Base-by-base conservation (phyloP, 2,329 filamentous ascomycete species). In the Didymella exigua region DNA sequence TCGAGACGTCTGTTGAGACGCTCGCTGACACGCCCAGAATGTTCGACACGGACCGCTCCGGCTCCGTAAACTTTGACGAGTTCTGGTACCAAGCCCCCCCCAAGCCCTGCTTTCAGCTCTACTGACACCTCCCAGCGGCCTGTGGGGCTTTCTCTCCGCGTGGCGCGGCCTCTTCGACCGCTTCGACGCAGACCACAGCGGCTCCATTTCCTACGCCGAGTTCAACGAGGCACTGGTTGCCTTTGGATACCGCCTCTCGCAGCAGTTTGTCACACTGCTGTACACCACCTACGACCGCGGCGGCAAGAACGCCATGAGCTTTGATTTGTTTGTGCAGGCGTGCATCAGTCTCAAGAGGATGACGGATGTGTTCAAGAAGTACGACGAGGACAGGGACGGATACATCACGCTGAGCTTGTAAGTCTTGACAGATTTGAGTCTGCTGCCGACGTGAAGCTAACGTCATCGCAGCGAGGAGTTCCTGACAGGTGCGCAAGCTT, bases 331-430 rank as follows among this genome's bases (percentile, higher is more conserved):
- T 70, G 95, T 99, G 58, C 95, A 99, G 81, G 91, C 91, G 47
- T 98, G 95, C 76, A 98, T 99, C 72, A 92, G 87, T 67, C 81
- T 99, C 69, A 97, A 98, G 84, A 85, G 95, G 66, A 98, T 99
- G 93, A 99, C 95, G 56, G 95, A 99, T 76, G 92, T 96, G 24
- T 99, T 99, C 76, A 99, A 99, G 83, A 93, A 93, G 77, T 99
- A 98, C 75, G 95, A 99, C 67, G 90, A 96, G 69, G 95, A 99
- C 76, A 86, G 95, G 36, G 95, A 98, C 77, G 95, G 95, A 1
- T 98, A 93, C 60, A 83, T 83, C 58, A 83, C 81, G 37, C 64
- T 83, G 66, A 82, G 79, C 66, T 83, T 83, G 79, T 82, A 74
- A 77, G 80, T 81, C 10, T 7, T 14, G 5, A 2, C 16, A 18